Base-by-base conservation (phyloP, 371 early-diverging fungal species). In the Rhizopus arrhizus region DNA sequence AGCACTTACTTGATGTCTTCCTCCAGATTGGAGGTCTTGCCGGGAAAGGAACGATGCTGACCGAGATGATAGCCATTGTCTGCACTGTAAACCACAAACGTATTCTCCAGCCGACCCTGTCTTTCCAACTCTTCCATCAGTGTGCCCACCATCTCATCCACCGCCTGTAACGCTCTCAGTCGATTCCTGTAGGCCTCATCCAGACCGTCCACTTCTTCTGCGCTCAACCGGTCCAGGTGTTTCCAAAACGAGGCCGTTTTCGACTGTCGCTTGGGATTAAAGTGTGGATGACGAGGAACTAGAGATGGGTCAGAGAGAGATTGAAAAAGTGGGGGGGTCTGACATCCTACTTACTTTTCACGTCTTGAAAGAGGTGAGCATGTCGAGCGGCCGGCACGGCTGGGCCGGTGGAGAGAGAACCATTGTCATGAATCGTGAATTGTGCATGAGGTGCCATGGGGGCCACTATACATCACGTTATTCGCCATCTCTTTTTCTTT, bases 61-160 rank as follows among this genome's bases (percentile, higher is more conserved):
- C 88, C 88, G 13, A 88, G 67, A 62, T 88, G 88, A 43, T 85
- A 88, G 53, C 88, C 88, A 58, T 88, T 88, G 55, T 88, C 88
- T 33, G 87, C 75, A 3, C 85, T 83, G 63, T 86, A 88, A 49
- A 88, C 62, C 11, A 88, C 70, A 54, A 82, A 85, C 4, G 88
- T 88, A 65, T 88, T 85, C 22, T 88, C 86, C 15, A 85, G 61
- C 56, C 81, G 74, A 1, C 82, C 82, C 38, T 81, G 78, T 12
- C 59, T 55, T 53, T 85, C 81, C 6, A 88, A 73, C 9, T 78
- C 74, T 34, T 81, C 74, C 58, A 86, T 70, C 1, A 88, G 55
- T 0, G 74, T 62, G 4, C 83, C 87, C 13, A 88, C 78, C 42
- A 88, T 65, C 59, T 88, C 88, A 59, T 88, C 88, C 0, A 85